Evolutionary conservation across 108 stramenopile genomes (phyloP).

Genomic region (Parietichytrium sp.): DNA sequence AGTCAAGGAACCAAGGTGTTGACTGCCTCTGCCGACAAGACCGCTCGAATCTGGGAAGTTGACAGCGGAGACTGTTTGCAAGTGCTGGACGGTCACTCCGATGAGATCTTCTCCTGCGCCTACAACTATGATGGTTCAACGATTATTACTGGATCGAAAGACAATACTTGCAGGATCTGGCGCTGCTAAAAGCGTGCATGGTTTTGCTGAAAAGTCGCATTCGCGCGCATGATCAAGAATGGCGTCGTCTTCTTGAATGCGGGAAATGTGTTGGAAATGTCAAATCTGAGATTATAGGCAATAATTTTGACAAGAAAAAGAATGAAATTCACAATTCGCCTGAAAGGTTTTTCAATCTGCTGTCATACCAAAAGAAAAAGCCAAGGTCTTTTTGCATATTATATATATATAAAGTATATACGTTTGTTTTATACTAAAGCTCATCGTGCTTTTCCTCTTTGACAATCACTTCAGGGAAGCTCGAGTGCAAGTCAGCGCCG

Average conservation of each 20-base stretch:
- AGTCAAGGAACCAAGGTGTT: conserved; percentile 62
- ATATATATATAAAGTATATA: too few relatives aligned
- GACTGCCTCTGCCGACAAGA: conserved; percentile 66
- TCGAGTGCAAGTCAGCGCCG: not conserved
- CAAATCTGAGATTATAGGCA: too few relatives aligned
- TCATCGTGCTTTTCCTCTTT: not conserved
- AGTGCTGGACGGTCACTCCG: conserved; percentile 68
- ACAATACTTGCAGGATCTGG: conserved; percentile 70
- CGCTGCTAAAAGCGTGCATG: conserved; percentile 51
- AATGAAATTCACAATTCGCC: too few relatives aligned
- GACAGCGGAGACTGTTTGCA: conserved; percentile 66
- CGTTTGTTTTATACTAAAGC: too few relatives aligned
- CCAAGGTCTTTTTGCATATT: too few relatives aligned
- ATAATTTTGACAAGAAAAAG: too few relatives aligned
- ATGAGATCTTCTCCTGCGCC: conserved; percentile 68
- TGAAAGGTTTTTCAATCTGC: too few relatives aligned
- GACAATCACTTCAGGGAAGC: not conserved
- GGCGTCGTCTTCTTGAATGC: too few relatives aligned
- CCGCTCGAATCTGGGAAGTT: conserved; percentile 62
- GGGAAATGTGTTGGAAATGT: too few relatives aligned
- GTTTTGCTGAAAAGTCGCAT: too few relatives aligned
- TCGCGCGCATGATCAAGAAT: too few relatives aligned
- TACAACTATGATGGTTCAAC: conserved; percentile 72
- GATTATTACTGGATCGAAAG: conserved; percentile 67
- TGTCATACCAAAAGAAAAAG: too few relatives aligned